Evolutionary conservation across 2,329 filamentous ascomycete genomes (phyloP), one percentile per base, ranked within the genome.

Genomic region (Rasamsonia emersonii): DNA sequence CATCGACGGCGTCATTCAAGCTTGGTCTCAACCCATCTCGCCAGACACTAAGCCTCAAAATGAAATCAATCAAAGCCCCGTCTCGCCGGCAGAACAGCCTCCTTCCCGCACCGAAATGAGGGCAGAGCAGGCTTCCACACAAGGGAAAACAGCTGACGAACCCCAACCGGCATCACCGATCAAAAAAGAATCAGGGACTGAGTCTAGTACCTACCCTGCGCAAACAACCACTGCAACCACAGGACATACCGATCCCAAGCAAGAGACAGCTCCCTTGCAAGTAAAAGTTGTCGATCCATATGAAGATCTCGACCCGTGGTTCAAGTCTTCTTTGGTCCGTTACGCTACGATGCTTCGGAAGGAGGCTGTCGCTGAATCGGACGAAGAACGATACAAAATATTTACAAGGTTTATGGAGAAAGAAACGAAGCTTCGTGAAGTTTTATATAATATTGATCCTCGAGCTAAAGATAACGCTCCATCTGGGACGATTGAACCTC

Each of bases 281-380:
- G 28, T 41, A 10, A 51, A 45, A 23, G 24, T 33, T 36, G 58
- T 30, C 14, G 63, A 73, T 41, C 66, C 67, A 4, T 66, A 66
- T 36, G 62, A 59, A 15, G 70, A 72, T 41, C 55, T 75, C n/a
- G 68, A 73, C 38, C 65, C 69, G 3, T 74, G 71, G 67, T 74
- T 67, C 41, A 68, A 64, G 41, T 68, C 69, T 2, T 75, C 71
- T 16, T 47, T 75, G 28, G 64, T 69, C 30, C 59, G 71, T 24
- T 75, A 68, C 43, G 64, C 71, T 18, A 55, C 59, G 3, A 75
- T 75, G 69, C 54, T 75, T 15, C 63, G 65, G 29, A 62, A 65
- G 32, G 71, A 75, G 44, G 61, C 65, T 18, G 54, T 58, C 35
- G 54, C 63, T 28, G 47, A 62, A 23, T 58, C 59, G 3, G 66